phyloP scores from a whole-genome alignment of 495 filamentous ascomycete species.

The Penicillium desertorum region DNA sequence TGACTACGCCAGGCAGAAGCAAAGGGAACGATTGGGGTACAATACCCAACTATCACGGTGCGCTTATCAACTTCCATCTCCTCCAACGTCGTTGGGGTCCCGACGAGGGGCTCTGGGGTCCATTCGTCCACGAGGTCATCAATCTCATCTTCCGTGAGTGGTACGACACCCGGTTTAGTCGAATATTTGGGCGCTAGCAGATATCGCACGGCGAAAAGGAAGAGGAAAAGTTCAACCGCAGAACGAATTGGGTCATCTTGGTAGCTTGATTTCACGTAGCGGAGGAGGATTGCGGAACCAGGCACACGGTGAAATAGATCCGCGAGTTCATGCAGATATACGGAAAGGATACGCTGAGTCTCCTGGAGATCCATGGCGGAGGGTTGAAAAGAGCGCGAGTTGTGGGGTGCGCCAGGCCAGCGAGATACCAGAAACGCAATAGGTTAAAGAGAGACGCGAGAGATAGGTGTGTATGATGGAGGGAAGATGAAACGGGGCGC shows the following conservation, averaged over 20 bases:
- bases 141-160: constrained; percentile 90
- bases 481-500: constrained; percentile 3
- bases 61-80: constrained; percentile 79
- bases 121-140: constrained; percentile 97
- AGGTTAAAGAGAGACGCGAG: not conserved
- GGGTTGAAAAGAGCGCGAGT: not conserved
- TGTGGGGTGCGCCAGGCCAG: not conserved
- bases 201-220: constrained; percentile 94
- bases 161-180: constrained; percentile 83
- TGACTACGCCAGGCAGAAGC: not conserved
- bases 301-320: constrained; percentile 82
- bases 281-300: constrained; percentile 88
- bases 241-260: constrained; percentile 94
- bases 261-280: constrained; percentile 95
- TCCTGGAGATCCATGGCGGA: constrained; percentile 78
- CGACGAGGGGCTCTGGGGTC: constrained; percentile 89
- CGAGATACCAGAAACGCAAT: not conserved
- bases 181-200: constrained; percentile 87
- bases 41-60: constrained; percentile 82
- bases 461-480: too few species aligned
- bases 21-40: constrained; percentile 13
- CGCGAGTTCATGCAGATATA: constrained; percentile 64
- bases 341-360: constrained; percentile 66
- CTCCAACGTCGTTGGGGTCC: constrained; percentile 67
- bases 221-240: constrained; percentile 89